Evolutionary conservation across 148 eudicot genomes (phyloP).

Genomic region (Persicaria tinctoria): DNA sequence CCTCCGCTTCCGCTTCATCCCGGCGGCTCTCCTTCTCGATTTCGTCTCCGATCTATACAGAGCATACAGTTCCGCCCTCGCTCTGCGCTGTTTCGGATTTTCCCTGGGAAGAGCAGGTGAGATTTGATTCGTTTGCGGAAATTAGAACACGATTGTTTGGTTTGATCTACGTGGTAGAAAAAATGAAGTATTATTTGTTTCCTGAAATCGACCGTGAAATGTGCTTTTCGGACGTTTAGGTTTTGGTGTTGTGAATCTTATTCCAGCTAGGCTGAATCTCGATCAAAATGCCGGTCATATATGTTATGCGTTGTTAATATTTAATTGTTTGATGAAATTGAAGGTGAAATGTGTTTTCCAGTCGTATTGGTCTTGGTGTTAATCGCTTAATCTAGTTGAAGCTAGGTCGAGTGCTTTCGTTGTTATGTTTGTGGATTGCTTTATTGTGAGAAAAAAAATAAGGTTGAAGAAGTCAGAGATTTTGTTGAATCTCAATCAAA

Average conservation of each 20-base stretch:
- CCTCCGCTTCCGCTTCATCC: constrained; percentile 70
- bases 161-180: not conserved
- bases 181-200: not conserved
- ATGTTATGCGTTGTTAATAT: too few relatives aligned
- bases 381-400: too few relatives aligned
- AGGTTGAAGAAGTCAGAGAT: not conserved
- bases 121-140: not conserved
- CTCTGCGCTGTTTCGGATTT: constrained; percentile 81
- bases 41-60: constrained; percentile 47
- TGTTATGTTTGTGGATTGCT: too few relatives aligned
- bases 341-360: not conserved
- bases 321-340: not conserved
- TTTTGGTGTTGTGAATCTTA: too few relatives aligned
- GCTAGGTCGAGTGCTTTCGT: too few relatives aligned
- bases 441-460: not conserved
- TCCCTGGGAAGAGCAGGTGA: constrained; percentile 85
- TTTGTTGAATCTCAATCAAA: not conserved
- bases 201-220: not conserved
- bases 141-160: not conserved
- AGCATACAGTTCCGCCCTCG: constrained; percentile 52
- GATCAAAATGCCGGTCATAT: too few relatives aligned
- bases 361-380: not conserved
- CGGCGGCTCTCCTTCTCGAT: constrained; percentile 75
- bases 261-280: too few relatives aligned
- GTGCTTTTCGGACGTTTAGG: not conserved